Evolutionary conservation across 2,329 filamentous ascomycete species (phyloP), one percentile per base, ranked within the genome.

Genomic region (Nothophaeocryptopus gaeumannii): DNA sequence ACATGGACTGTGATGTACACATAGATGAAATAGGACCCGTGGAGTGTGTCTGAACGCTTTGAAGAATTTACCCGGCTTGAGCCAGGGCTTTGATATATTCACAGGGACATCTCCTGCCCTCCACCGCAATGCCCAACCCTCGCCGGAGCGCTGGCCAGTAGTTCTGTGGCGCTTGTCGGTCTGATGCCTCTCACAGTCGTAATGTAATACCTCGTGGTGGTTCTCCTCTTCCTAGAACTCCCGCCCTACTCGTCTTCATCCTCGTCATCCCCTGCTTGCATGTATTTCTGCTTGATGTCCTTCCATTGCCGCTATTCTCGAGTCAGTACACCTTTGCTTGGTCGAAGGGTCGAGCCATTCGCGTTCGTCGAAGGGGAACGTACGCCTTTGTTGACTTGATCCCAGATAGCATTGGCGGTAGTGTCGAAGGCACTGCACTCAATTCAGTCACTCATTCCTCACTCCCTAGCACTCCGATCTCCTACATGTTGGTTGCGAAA

Each of bases 281-380:
- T 73, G 74, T 96, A 99, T 74, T 81, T 85, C 73, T 85, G 77
- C 77, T 95, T 92, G 78, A 99, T 96, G 73, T 99, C 93, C 82
- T 96, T 96, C 93, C 93, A 97, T 95, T 96, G 92, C 68, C 92
- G 89, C 92, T 97, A 68, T 63, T 14, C n/a, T 3, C n/a, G 0
- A 20, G 59, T 70, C 56, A 69, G 67, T 55, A 26, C 12, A 36
- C 15, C 26, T 42, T 13, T n/a, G 31, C 9, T 8, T 15, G n/a
- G n/a, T n/a, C n/a, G n/a, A n/a, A n/a, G n/a, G n/a, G n/a, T n/a
- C n/a, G n/a, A n/a, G n/a, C n/a, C n/a, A n/a, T n/a, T 11, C 35
- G 14, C n/a, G 5, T 7, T 41, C 3, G 5, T n/a, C 7, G 20
- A 26, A 11, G 37, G 2, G 31, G 16, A 32, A 85, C 88, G 68